A percentile compares a stretch with the other conserved stretches of the same genome.
phyloP scores from a whole-genome alignment of 176 grass and related monocot genomes.

The Triticum urartu region DNA sequence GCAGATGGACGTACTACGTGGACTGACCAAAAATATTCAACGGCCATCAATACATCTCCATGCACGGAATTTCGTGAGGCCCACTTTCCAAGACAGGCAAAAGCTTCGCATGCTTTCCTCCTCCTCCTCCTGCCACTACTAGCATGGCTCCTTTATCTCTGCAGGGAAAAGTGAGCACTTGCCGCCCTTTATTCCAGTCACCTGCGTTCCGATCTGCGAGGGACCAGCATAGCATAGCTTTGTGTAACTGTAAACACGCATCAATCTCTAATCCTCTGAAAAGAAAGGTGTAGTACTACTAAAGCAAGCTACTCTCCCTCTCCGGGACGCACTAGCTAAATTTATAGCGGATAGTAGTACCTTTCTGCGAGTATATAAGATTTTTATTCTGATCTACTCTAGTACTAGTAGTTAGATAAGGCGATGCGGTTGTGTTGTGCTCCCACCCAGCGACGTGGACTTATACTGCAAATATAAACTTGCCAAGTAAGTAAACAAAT shows the following conservation, averaged over 20 bases:
- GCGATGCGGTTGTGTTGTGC: neutral
- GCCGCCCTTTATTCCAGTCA: neutral
- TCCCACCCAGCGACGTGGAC: neutral
- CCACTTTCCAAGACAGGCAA: slow-evolving; percentile 11
- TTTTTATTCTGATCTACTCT: neutral
- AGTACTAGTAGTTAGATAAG: neutral
- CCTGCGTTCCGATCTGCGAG: neutral
- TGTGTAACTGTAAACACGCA: neutral
- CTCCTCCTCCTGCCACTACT: neutral
- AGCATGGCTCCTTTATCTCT: neutral
- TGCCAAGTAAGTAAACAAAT: neutral
- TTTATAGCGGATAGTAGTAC: neutral
- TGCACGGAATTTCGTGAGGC: neutral
- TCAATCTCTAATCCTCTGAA: neutral
- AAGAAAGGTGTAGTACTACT: neutral
- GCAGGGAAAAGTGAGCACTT: slow-evolving; percentile 32
- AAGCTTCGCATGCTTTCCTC: neutral
- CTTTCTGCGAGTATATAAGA: neutral
- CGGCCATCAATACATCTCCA: slow-evolving; percentile 13
- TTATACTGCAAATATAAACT: neutral
- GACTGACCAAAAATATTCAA: neutral
- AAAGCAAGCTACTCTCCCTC: no score
- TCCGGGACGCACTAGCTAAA: neutral
- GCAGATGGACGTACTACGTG: neutral
- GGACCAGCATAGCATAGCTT: neutral